phyloP scores from a whole-genome alignment of 176 grass and related monocot species.

The Carex kokanica region DNA sequence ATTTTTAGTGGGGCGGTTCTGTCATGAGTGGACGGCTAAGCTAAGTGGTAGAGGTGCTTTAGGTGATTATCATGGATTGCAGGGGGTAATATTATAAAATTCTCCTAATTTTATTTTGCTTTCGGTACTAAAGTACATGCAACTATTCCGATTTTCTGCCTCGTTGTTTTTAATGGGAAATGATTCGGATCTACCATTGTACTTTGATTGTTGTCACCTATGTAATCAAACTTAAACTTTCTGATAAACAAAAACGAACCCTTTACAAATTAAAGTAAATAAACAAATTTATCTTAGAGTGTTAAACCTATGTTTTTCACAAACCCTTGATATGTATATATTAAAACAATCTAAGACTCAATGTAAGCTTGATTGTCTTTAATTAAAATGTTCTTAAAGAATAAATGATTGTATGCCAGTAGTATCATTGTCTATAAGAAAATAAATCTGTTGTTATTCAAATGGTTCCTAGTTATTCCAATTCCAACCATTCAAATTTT shows the following conservation, averaged over 20 bases:
- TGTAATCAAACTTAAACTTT: background rate
- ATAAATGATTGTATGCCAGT: background rate
- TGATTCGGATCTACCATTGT: background rate
- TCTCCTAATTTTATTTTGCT: background rate
- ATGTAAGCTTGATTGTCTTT: background rate
- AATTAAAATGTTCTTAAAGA: background rate
- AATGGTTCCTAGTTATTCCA: too few relatives aligned
- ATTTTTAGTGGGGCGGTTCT: slow-evolving; percentile 28
- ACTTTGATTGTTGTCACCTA: background rate
- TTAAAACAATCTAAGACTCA: background rate
- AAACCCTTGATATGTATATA: background rate
- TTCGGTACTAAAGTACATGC: slow-evolving; percentile 25
- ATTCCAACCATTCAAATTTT: too few relatives aligned
- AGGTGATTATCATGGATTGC: background rate
- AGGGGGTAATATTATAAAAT: slow-evolving; percentile 1
- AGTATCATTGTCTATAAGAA: background rate
- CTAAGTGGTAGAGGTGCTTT: slow-evolving; percentile 1
- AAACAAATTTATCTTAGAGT: background rate
- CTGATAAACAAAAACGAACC: background rate
- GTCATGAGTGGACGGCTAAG: slow-evolving; percentile 2
- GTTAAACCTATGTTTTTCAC: background rate
- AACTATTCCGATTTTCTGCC: slow-evolving; percentile 8
- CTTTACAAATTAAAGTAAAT: background rate
- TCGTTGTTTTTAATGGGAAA: background rate
- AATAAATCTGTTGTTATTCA: too few relatives aligned